phyloP scores from a whole-genome alignment of 768 basidiomycete species.

The Pisolithus microcarpus region DNA sequence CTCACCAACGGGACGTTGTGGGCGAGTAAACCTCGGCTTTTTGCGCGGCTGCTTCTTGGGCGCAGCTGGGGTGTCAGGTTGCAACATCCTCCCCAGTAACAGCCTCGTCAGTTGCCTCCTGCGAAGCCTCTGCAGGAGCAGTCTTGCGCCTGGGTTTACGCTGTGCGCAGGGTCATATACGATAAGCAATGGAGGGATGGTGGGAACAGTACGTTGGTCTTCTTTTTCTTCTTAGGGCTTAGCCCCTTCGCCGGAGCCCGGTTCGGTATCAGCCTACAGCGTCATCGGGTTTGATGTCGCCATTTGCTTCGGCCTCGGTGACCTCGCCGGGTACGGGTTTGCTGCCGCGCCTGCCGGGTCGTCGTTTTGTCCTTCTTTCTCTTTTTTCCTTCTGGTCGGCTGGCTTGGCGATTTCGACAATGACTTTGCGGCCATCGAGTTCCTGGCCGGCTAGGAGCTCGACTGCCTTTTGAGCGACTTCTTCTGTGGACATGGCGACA shows the following conservation, averaged over 20 bases:
- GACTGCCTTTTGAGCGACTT: constrained; percentile 83
- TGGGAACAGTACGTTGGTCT: constrained; percentile 39
- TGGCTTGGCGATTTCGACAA: constrained; percentile 91
- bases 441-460: constrained; percentile 80
- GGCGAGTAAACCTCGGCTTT: constrained; percentile 51
- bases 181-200: constrained; percentile 1
- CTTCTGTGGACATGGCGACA: constrained; percentile 72
- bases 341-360: constrained; percentile 77
- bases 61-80: constrained; percentile 27
- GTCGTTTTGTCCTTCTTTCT: constrained; percentile 73
- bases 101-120: constrained; percentile 24
- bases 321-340: constrained; percentile 86
- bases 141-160: constrained; percentile 47
- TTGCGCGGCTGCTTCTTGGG: constrained; percentile 48
- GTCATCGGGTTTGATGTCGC: constrained; percentile 51
- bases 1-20: constrained; percentile 67
- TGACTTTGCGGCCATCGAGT: constrained; percentile 82
- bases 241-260: constrained; percentile 47
- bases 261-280: constrained; percentile 42
- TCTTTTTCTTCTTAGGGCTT: constrained; percentile 82
- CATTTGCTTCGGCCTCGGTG: constrained; percentile 83
- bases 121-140: constrained; percentile 25
- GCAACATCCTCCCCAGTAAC: constrained; percentile 32
- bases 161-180: constrained; percentile 27
- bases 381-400: constrained; percentile 74